Conservation (phyloP, 352 stramenopile species). For the Plasmopara viticola region DNA sequence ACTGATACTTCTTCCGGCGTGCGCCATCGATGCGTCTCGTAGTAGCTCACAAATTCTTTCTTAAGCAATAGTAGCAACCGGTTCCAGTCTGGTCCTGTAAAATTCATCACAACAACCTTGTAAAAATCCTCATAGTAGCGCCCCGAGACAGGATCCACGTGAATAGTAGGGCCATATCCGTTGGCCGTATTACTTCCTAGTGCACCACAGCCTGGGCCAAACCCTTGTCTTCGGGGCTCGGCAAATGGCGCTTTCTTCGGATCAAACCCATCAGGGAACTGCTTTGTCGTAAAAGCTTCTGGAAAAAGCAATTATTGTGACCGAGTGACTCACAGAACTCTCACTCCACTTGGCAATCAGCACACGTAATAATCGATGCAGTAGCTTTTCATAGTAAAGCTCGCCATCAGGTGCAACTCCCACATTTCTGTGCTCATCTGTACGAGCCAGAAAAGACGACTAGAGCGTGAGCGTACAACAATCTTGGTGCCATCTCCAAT, state of each 20-base stretch:
- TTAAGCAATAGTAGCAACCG: slow-evolving; percentile 90
- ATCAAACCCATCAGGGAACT: slow-evolving; percentile 59
- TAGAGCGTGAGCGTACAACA: slow-evolving; percentile 91
- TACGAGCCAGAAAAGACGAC: slow-evolving; percentile 96
- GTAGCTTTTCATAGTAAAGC: slow-evolving; percentile 89
- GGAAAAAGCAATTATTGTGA: slow-evolving; percentile 91
- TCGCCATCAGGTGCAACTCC: slow-evolving; percentile 82
- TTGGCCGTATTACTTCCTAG: slow-evolving; percentile 26
- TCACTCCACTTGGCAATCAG: slow-evolving; percentile 84
- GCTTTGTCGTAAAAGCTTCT: slow-evolving; percentile 79
- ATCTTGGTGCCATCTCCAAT: slow-evolving; percentile 96
- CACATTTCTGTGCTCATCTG: slow-evolving; percentile 95
- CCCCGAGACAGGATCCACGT: slow-evolving; percentile 46
- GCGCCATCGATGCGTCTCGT: slow-evolving; percentile 65
- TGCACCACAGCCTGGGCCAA: slow-evolving; percentile 25
- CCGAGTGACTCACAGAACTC: slow-evolving; percentile 80
- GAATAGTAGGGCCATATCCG: slow-evolving; percentile 50
- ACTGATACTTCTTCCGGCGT: slow-evolving; percentile 39
- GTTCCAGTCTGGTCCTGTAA: slow-evolving; percentile 89
- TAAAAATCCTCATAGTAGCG: slow-evolving; percentile 77
- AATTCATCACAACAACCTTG: slow-evolving; percentile 78
- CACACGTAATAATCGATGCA: slow-evolving; percentile 67
- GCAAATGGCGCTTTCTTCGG: slow-evolving; percentile 34
- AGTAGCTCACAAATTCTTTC: slow-evolving; percentile 91
- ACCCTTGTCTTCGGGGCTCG: slow-evolving; percentile 44